Conservation (phyloP, 2,329 filamentous ascomycete species). For the Phaeosphaeriaceae sp. region DNA sequence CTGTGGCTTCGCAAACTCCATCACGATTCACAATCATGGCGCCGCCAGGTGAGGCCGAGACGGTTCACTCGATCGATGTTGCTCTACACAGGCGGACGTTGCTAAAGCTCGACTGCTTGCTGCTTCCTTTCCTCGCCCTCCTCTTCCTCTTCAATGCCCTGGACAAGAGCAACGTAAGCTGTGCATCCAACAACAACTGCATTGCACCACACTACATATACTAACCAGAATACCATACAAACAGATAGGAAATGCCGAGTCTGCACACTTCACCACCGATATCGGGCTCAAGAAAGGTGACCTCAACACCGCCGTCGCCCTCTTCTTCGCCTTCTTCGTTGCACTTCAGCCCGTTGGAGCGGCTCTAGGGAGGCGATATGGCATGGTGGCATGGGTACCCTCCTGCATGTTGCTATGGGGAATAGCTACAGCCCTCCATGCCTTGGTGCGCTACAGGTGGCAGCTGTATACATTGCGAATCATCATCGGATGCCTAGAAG, state of each 20-base stretch:
- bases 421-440: constrained; percentile 55
- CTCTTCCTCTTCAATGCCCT: constrained; percentile 61
- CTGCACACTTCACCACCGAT: constrained; percentile 65
- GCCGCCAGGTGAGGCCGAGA: constrained; percentile 2
- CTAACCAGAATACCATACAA: no score
- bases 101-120: constrained; percentile 57
- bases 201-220: background rate
- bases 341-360: constrained; percentile 63
- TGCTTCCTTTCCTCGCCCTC: constrained; percentile 59
- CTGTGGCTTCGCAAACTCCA: constrained; percentile 7
- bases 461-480: constrained; percentile 56
- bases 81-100: constrained; percentile 47
- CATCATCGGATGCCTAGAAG: constrained; percentile 56
- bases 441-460: constrained; percentile 55
- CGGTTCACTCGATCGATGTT: background rate
- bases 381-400: constrained; percentile 63
- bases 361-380: constrained; percentile 63
- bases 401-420: constrained; percentile 63
- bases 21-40: constrained; percentile 9
- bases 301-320: constrained; percentile 62
- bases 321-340: constrained; percentile 67
- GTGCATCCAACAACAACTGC: background rate
- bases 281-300: constrained; percentile 60
- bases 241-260: constrained; percentile 63
- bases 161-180: constrained; percentile 56